Percentiles rank a stretch among this genome's conserved stretches.
These are phyloP conservation scores for Arctostaphylos glauca DNA, from an alignment of 148 eudicot species.

Conservation along the genomic window DNA sequence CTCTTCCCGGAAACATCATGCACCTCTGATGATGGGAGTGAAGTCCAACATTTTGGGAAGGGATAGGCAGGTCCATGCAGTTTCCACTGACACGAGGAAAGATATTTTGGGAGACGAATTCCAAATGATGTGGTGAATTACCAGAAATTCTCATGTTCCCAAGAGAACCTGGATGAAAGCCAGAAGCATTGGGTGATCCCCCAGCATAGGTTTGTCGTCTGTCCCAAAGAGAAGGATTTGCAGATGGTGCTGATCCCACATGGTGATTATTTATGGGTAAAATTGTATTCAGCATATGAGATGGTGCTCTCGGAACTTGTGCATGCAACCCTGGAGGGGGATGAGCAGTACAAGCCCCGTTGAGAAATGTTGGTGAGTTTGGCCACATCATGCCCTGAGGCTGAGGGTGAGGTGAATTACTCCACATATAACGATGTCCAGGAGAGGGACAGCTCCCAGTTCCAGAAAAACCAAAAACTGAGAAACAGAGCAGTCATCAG, in stretches of 20 bases:
- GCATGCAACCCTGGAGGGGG: slow-evolving; percentile 46
- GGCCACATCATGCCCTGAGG: slow-evolving; percentile 57
- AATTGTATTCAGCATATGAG: slow-evolving; percentile 48
- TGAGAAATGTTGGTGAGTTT: slow-evolving; percentile 52
- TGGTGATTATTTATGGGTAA: slow-evolving; percentile 54
- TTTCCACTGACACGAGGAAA: slow-evolving; percentile 58
- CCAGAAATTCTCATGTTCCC: slow-evolving; percentile 59
- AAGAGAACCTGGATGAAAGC: slow-evolving; percentile 62
- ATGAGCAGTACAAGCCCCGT: slow-evolving; percentile 42
- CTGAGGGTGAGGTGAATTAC: slow-evolving; percentile 42
- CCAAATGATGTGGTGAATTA: slow-evolving; percentile 58
- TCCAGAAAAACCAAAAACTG: slow-evolving; percentile 58
- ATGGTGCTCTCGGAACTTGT: slow-evolving; percentile 42
- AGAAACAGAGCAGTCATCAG: slow-evolving; percentile 14
- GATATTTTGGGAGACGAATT: slow-evolving; percentile 48
- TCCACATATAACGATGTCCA: slow-evolving; percentile 64
- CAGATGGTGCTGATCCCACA: slow-evolving; percentile 72
- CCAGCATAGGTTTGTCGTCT: slow-evolving; percentile 49
- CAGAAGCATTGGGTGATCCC: slow-evolving; percentile 60
- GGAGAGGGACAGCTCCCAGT: slow-evolving; percentile 48
- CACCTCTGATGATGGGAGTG: slow-evolving; percentile 58
- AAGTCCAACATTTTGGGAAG: slow-evolving; percentile 53
- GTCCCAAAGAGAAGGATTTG: slow-evolving; percentile 75
- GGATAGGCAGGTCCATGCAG: slow-evolving; percentile 52
- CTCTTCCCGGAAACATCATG: slow-evolving; percentile 55